Base-by-base conservation (phyloP, 257 asterid genomes). In the Capsicum pubescens region DNA sequence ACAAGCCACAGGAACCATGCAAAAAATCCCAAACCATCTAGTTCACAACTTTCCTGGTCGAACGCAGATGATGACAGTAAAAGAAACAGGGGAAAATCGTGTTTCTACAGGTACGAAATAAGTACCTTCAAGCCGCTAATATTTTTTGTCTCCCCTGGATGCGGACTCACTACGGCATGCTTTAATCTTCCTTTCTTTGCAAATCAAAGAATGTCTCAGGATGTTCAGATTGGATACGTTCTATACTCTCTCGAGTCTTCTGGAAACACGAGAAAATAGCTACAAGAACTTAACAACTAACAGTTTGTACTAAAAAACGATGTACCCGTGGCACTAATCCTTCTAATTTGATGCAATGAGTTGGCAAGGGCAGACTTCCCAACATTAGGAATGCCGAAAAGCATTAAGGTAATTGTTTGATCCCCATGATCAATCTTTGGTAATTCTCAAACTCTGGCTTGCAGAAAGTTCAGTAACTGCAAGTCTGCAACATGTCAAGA, bases 351-450 rank as follows among this genome's bases (percentile, higher is more conserved):
- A 92, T 96, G 99, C 91, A 96, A 89, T 36, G 97, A 89, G 86
- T 96, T 96, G 86, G 99, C 97, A 86, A 96, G 89, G 59, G 98
- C 98, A 80, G 99, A 96, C 86, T 96, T 94, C n/a, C 99, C 98
- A 50, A 91, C 98, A 84, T 96, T 96, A 83, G 99, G 98, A 83
- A 96, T 92, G 85, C 98, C 98, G 76, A 93, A 92, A 19, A 96
- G 92, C 98, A 94, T 93, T 81, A 93, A 69, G n/a, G 97, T 90
- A 74, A 91, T 80, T 13, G 91, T 88, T 68, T 87, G 89, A 60
- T 86, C 79, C 42, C 83, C 36, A 84, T 83, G 87, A 77, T 83
- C 89, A 21, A 56, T 85, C 82, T 82, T 88, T 87, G 84, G 83
- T 84, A 94, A 85, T 84, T 91, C 94, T 88, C 95, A 87, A 68